Percentiles rank a stretch among this genome's conserved stretches.
Evolutionary conservation across 1,139 yeast species (phyloP).

Genomic region (Pichia sp.): DNA sequence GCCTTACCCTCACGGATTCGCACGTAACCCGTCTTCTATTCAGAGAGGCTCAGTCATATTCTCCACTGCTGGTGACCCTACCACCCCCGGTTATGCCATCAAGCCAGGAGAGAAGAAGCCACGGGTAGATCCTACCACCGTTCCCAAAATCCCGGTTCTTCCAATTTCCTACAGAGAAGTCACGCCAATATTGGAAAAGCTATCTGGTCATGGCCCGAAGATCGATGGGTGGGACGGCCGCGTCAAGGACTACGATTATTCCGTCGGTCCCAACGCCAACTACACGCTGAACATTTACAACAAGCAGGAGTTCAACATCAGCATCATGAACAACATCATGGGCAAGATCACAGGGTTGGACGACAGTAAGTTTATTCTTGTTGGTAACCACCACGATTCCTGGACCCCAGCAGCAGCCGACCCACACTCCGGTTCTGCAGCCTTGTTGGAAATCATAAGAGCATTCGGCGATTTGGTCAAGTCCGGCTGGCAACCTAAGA

Average conservation of each 20-base stretch:
- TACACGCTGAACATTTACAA: slow-evolving; percentile 47
- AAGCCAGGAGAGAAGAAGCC: slow-evolving; percentile 56
- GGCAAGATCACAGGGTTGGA: slow-evolving; percentile 51
- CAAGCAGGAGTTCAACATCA: slow-evolving; percentile 51
- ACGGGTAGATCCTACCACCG: slow-evolving; percentile 46
- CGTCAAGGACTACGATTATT: slow-evolving; percentile 39
- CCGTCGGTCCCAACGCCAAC: slow-evolving; percentile 57
- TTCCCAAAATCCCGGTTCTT: slow-evolving; percentile 58
- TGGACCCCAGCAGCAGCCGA: slow-evolving; percentile 74
- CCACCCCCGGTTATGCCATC: slow-evolving; percentile 79
- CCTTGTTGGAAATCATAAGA: slow-evolving; percentile 53
- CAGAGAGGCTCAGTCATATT: slow-evolving; percentile 85
- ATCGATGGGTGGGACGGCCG: slow-evolving; percentile 42
- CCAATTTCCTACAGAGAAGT: slow-evolving; percentile 60
- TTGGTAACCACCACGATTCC: slow-evolving; percentile 71
- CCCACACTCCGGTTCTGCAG: slow-evolving; percentile 65
- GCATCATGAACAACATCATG: slow-evolving; percentile 57
- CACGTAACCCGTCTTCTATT: slow-evolving; percentile 63
- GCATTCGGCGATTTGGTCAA: slow-evolving; percentile 46
- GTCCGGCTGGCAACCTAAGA: slow-evolving; percentile 58
- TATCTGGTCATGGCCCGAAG: slow-evolving; percentile 52
- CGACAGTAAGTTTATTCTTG: slow-evolving; percentile 45
- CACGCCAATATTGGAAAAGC: slow-evolving; percentile 46
- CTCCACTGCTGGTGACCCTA: slow-evolving; percentile 82
- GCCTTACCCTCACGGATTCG: slow-evolving; percentile 64